Percentiles rank a stretch among this genome's conserved stretches.
These are phyloP conservation scores for Agaricus blazei DNA, from an alignment of 768 basidiomycete species.

Conservation along the genomic window DNA sequence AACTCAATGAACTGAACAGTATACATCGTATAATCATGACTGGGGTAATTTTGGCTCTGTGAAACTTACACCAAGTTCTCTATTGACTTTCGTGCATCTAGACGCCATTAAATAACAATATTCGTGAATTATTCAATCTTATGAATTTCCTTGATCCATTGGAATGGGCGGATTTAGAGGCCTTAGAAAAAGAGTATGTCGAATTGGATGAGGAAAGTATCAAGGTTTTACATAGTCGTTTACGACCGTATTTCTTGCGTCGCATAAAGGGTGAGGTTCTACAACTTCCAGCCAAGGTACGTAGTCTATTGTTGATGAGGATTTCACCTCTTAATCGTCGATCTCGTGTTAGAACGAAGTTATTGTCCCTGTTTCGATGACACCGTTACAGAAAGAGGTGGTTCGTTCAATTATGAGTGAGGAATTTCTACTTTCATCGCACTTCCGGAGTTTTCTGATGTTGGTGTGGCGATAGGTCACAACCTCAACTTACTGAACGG, in stretches of 20 bases:
- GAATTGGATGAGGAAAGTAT: constrained; percentile 78
- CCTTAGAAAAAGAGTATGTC: constrained; percentile 68
- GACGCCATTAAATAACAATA: constrained; percentile 97
- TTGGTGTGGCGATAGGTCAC: constrained; percentile 43
- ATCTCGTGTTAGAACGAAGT: constrained; percentile 65
- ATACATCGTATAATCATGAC: constrained; percentile 87
- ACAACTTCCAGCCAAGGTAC: constrained; percentile 86
- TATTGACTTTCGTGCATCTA: constrained; percentile 24
- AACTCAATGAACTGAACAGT: constrained; percentile 73
- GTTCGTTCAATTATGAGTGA: constrained; percentile 82
- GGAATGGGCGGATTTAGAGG: constrained; percentile 73
- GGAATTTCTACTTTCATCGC: constrained; percentile 12
- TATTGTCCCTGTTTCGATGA: constrained; percentile 87
- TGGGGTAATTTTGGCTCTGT: constrained; percentile 45
- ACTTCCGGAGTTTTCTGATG: neutral
- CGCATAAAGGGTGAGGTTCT: constrained; percentile 92
- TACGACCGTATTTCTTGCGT: constrained; percentile 90
- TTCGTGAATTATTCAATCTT: constrained; percentile 92
- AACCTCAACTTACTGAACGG: constrained; percentile 64
- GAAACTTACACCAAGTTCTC: neutral
- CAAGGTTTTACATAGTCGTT: constrained; percentile 68
- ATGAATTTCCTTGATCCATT: constrained; percentile 90
- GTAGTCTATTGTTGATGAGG: neutral
- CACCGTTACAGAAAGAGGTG: constrained; percentile 80
- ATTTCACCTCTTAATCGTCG: neutral